Percentiles rank a stretch among this genome's conserved stretches.
These are phyloP conservation scores for Podila epigama DNA, from an alignment of 192 early-diverging fungal species.

Conservation along the genomic window DNA sequence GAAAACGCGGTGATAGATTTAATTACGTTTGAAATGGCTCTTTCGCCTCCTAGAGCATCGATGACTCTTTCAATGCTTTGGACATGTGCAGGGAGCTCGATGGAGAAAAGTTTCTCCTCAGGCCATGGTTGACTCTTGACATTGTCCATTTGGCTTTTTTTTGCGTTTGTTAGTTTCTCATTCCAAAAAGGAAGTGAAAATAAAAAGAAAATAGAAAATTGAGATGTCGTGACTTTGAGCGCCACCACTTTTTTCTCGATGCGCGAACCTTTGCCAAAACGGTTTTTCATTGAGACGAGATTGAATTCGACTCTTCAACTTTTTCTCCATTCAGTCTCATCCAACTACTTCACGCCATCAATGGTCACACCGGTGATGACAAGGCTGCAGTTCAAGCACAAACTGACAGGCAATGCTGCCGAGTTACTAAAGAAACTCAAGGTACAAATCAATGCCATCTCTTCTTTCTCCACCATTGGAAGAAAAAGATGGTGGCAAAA, in stretches of 20 bases:
- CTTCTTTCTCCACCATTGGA: background rate
- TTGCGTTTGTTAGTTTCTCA: background rate
- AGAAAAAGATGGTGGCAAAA: background rate
- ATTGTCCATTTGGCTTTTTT: background rate
- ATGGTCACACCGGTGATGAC: constrained; percentile 24
- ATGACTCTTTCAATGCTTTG: constrained; percentile 21
- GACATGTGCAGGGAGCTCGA: constrained; percentile 44
- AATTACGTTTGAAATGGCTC: constrained; percentile 33
- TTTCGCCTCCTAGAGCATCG: constrained; percentile 30
- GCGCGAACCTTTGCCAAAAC: no score
- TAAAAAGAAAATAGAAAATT: no score
- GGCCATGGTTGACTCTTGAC: constrained; percentile 9
- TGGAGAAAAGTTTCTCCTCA: constrained; percentile 19
- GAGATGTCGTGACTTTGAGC: no score
- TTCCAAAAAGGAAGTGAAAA: no score
- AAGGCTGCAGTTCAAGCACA: constrained; percentile 27
- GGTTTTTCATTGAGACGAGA: no score
- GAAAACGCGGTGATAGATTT: background rate
- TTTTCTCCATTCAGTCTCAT: background rate
- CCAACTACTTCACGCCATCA: background rate
- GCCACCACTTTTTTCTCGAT: no score
- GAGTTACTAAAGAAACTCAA: constrained; percentile 41
- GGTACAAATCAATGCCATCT: constrained; percentile 13
- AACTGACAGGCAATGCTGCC: constrained; percentile 16
- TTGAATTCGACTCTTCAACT: no score